A percentile compares a stretch with the other conserved stretches of the same genome.
phyloP scores from a whole-genome alignment of 208 protist species.

The Sergeia podlipaevii region DNA sequence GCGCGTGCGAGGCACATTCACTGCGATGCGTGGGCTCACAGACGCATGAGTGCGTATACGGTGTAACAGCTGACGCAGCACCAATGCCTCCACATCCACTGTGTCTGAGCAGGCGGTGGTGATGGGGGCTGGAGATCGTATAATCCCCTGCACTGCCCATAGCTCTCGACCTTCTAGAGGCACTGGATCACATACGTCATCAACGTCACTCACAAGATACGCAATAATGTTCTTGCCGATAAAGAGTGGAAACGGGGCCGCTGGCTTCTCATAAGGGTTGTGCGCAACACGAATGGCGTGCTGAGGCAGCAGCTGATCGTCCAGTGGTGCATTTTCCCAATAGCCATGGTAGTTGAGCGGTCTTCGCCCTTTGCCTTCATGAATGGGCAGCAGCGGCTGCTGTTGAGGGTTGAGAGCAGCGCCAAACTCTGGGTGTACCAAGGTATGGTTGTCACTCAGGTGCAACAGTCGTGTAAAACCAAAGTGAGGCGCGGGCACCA shows the following conservation, averaged over 20 bases:
- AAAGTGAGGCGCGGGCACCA: constrained; percentile 47
- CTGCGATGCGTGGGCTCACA: constrained; percentile 18
- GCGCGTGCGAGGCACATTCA: constrained; percentile 36
- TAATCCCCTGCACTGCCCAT: constrained; percentile 70
- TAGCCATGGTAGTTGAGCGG: constrained; percentile 46
- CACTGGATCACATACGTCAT: constrained; percentile 74
- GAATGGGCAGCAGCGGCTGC: background rate
- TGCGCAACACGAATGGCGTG: constrained; percentile 17
- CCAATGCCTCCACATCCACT: constrained; percentile 38
- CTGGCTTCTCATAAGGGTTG: constrained; percentile 30
- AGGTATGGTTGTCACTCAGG: constrained; percentile 24
- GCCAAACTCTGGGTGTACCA: constrained; percentile 24
- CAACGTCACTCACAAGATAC: constrained; percentile 67
- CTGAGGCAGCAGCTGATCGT: constrained; percentile 51
- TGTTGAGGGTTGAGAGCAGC: constrained; percentile 28
- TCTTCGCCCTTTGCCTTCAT: background rate
- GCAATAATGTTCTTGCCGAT: constrained; percentile 61
- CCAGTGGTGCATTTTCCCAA: constrained; percentile 55
- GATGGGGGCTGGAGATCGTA: constrained; percentile 25
- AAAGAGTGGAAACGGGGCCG: constrained; percentile 33
- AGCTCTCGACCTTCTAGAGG: constrained; percentile 57
- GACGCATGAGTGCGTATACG: constrained; percentile 48
- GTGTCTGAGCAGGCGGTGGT: constrained; percentile 47
- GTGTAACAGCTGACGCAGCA: constrained; percentile 32
- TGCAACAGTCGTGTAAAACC: constrained; percentile 46